Conservation (phyloP, 352 stramenopile genomes). For the Phytophthora pseudosyringae region DNA sequence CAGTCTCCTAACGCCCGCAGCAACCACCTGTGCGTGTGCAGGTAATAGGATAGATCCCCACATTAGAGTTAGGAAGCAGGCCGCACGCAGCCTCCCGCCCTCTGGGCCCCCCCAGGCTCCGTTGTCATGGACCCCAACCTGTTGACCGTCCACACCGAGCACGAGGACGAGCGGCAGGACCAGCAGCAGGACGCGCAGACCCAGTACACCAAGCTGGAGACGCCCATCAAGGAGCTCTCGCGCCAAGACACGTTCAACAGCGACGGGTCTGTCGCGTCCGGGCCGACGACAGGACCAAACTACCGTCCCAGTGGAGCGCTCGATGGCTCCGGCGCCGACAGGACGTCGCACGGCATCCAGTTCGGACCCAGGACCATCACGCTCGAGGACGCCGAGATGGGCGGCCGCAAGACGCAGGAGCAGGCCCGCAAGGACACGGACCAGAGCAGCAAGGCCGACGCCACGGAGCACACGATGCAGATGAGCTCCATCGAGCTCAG, state of each 20-base stretch:
- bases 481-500: conserved; percentile 40
- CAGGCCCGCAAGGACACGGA: conserved; percentile 13
- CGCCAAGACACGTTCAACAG: conserved; percentile 53
- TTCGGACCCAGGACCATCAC: conserved; percentile 20
- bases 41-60: background rate
- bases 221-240: conserved; percentile 40
- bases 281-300: conserved; percentile 3
- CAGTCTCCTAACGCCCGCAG: background rate
- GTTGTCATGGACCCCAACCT: conserved; percentile 14
- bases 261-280: conserved; percentile 22
- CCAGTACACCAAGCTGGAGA: conserved; percentile 48
- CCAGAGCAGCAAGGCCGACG: conserved; percentile 29
- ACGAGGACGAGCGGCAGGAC: conserved; percentile 3
- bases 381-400: conserved; percentile 15
- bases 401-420: background rate
- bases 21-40: conserved; percentile 1
- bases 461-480: conserved; percentile 40
- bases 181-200: conserved; percentile 11
- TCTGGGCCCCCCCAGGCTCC: background rate
- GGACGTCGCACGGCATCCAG: conserved; percentile 23
- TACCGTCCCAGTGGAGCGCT: conserved; percentile 1
- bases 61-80: conserved; percentile 6
- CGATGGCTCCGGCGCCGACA: conserved; percentile 1
- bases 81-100: background rate
- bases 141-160: conserved; percentile 3